Base-by-base conservation (phyloP, 208 protist species). In the Leishmania braziliensis region DNA sequence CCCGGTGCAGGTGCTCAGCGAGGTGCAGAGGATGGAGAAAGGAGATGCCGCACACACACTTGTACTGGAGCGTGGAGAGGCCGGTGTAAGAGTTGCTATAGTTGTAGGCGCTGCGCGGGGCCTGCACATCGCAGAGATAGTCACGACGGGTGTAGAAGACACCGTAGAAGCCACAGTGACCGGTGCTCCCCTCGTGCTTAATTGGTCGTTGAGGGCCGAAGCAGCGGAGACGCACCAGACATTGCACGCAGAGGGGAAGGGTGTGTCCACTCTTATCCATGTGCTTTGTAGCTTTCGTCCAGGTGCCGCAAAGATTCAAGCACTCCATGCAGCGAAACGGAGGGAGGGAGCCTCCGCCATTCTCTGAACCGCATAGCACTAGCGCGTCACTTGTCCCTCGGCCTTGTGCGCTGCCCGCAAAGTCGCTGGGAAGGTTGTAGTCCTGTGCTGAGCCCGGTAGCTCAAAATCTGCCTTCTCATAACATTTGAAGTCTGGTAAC, bases 251-350 rank as follows among this genome's bases (percentile, higher is more conserved):
- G 16, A 75, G 62, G 20, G 93, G 81, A 8, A 91, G 85, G 48
- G 90, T 93, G 84, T 96, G 91, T 3, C 77, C 54, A 12, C 89
- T 89, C 48, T 71, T 85, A 23, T 95, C 86, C 36, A 95, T 73
- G 82, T 96, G 93, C 66, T 87, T 86, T 29, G 90, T 92, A n/a
- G 92, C 74, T 53, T 91, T 84, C 6, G 93, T 93, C 91, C 93
- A 95, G 8, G 89, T 92, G n/a, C 54, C 68, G 68, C 92, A 89
- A 46, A 69, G 76, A 71, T 87, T 88, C 33, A 91, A 77, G 76
- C 93, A 96, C 76, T 89, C 84, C 81, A 91, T 89, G 78, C 93
- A 96, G 39, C 87, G 93, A 81, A 93, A 93, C 14, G 74, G 36
- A 9, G 69, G 4, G 36, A 26, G 60, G 23, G 75, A 46, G n/a